Base-by-base conservation (phyloP, 768 basidiomycete genomes). In the Terana coerulea region DNA sequence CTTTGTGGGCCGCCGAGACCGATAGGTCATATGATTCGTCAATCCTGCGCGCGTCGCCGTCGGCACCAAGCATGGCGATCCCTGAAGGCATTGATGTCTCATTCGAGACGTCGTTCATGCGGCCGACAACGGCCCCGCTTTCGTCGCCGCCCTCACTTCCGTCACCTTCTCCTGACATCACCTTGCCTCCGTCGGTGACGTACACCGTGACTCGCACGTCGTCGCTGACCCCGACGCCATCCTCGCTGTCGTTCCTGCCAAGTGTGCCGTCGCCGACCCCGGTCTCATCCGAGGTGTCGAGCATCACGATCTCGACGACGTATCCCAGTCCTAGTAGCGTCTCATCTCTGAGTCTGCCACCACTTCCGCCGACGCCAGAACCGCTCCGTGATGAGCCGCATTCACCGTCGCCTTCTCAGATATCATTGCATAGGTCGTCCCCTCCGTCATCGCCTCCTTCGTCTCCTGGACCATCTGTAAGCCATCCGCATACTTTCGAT, bases 1-100 rank as follows among this genome's bases (percentile, higher is more conserved):
- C 75, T 37, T 58, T 72, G 22, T 91, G 86, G 84, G 81, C 77
- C 2, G 64, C 75, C 2, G 83, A 82, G 59, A 84, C 83, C 0
- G 81, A 88, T 48, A 62, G 73, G 9, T 85, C 89, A 0, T 91
- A 86, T 55, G 88, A 91, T 19, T 90, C 90, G 0, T 86, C 87
- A 1, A 69, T 86, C n/a, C 70, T 92, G 21, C 72, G 70, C 5
- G 83, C 88, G 0, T 89, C 90, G 2, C 86, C 85, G 15, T 84
- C 85, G 19, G 70, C 79, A 3, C 74, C 69, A 40, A 73, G 75
- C 5, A 56, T 69, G 5, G 69, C 71, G 0, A 63, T 89, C 37
- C 80, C 77, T 1, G 88, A 91, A 37, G 77, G 74, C 3, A 63
- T 59, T 8, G 89, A 91, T 56, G 69, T 61, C 0, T 89, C 87